phyloP scores from a whole-genome alignment of 2,329 filamentous ascomycete species.

The Sporothrix pseudoabietina region DNA sequence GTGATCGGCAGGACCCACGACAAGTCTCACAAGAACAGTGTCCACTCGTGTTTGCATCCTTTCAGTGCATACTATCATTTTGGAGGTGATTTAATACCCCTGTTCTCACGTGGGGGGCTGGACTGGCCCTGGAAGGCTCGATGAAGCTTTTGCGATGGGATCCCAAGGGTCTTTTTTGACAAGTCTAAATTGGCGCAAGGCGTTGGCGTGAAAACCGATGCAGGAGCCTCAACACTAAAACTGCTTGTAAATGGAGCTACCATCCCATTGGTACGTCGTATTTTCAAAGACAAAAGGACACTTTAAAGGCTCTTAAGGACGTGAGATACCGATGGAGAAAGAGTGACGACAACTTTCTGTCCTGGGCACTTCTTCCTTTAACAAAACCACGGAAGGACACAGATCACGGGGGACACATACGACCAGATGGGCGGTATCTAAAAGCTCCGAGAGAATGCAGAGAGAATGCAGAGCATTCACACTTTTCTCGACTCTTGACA shows the following conservation, averaged over 20 bases:
- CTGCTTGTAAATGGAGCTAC: neutral
- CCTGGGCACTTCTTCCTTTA: neutral
- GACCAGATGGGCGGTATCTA: neutral
- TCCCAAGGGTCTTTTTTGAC: neutral
- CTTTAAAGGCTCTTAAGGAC: neutral
- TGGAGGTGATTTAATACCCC: neutral
- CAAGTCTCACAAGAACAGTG: neutral
- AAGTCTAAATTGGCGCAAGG: conserved; percentile 6
- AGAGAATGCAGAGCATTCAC: too few species aligned
- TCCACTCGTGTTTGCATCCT: neutral
- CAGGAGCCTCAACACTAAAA: neutral
- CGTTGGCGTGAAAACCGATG: neutral
- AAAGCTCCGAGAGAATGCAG: neutral
- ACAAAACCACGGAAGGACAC: neutral
- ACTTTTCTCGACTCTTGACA: neutral
- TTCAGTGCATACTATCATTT: neutral
- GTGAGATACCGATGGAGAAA: neutral
- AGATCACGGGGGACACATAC: neutral
- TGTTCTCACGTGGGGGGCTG: conserved; percentile 23
- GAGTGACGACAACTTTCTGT: neutral
- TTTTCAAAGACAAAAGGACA: neutral
- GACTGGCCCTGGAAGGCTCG: neutral
- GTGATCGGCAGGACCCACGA: conserved; percentile 2
- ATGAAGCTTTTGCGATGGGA: neutral
- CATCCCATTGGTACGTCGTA: neutral